Base-by-base conservation (phyloP, 1,139 yeast genomes). In the Sugiyamaella neomexicana region DNA sequence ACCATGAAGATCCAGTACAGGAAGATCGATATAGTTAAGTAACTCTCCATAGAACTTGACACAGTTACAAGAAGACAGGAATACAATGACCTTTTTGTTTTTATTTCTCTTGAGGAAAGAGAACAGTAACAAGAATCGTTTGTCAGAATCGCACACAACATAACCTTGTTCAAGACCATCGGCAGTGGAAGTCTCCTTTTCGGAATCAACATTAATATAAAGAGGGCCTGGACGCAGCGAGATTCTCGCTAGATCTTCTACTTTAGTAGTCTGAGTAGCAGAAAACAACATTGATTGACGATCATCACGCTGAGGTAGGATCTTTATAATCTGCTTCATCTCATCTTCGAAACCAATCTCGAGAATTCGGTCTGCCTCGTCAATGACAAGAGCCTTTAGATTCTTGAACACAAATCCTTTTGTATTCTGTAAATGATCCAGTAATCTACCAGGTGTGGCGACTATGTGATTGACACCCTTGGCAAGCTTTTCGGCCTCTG, bases 261-360 rank as follows among this genome's bases (percentile, higher is more conserved):
- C 99, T 75, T 95, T 95, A 46, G 98, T 93, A 40, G 99, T 93
- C 72, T 93, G 99, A 0, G 99, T 93, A 50, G 99, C 99, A 13
- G 98, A 90, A 70, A 95, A 93, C 63, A 93, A 77, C 98, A 93
- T 93, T 41, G 97, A 81, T 73, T 93, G 99, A 74, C 99, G 86
- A 63, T 87, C 91, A 62, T 90, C 96, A 61, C 83, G 86, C 39
- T 54, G 54, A 48, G 99, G 99, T 68, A 95, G 77, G 60, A 95
- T 89, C 73, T 86, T 89, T 68, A 93, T 89, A 67, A 93, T 93
- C 74, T 95, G 98, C 72, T 81, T 87, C 98, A 93, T 93, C 77
- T 93, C 98, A 63, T 93, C 98, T 76, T 93, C 98, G 73, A 93
- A 93, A 60, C 99, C 99, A 68, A 90, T 90, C 73, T 93, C 98